These are phyloP conservation scores for Friedmanniomyces simplex DNA, from an alignment of 495 filamentous ascomycete species.

Conservation along the genomic window DNA sequence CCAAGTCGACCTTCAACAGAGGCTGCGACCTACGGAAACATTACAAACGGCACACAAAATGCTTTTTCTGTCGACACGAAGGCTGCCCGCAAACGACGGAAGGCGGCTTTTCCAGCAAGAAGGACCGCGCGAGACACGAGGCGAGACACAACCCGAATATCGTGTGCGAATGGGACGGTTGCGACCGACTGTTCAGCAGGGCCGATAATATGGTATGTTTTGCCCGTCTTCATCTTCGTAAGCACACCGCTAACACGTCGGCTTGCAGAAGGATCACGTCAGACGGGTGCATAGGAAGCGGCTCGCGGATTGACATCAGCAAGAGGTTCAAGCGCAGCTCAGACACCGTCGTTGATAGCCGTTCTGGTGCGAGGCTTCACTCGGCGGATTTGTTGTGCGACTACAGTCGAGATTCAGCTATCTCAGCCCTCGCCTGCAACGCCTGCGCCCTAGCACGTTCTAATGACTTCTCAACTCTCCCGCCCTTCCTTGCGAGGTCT, in stretches of 20 bases:
- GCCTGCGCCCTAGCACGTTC: no score
- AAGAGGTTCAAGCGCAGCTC: no score
- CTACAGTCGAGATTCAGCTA: no score
- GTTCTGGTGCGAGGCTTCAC: no score
- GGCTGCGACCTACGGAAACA: constrained; percentile 58
- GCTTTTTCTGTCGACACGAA: constrained; percentile 51
- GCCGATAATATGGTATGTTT: constrained; percentile 52
- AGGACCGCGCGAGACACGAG: constrained; percentile 51
- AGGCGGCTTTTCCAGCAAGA: constrained; percentile 54
- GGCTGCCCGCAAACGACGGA: constrained; percentile 47
- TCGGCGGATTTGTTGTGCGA: no score
- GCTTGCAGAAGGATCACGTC: constrained; percentile 33
- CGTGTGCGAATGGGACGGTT: constrained; percentile 47
- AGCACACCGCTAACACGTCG: constrained; percentile 25
- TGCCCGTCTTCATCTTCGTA: neutral
- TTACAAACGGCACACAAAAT: constrained; percentile 51
- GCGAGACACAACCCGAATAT: constrained; percentile 54
- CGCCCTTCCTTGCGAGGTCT: no score
- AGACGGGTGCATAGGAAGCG: constrained; percentile 29
- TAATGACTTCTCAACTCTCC: no score
- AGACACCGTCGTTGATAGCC: no score
- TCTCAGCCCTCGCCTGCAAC: no score
- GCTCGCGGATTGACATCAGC: neutral
- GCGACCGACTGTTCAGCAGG: constrained; percentile 50
- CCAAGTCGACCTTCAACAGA: constrained; percentile 45